Conservation (phyloP, 2,329 filamentous ascomycete species). For the Huntiella savannae region DNA sequence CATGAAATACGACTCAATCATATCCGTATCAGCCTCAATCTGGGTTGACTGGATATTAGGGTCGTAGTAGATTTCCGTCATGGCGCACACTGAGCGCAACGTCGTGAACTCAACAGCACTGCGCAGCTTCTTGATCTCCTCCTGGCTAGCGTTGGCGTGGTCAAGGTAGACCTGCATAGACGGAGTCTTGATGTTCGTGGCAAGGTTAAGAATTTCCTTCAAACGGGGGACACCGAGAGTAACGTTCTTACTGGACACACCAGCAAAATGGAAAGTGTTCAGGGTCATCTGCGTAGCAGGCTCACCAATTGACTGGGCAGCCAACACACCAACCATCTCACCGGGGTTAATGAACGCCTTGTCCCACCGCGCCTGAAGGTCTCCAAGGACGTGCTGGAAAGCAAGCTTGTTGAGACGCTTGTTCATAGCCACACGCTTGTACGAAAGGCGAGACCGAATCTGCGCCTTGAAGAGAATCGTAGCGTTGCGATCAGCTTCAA, state of each 20-base stretch:
- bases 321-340: constrained; percentile 96
- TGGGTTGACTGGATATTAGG: constrained; percentile 71
- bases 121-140: constrained; percentile 67
- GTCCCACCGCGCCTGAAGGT: constrained; percentile 75
- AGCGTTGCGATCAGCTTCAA: constrained; percentile 72
- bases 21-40: constrained; percentile 67
- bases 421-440: constrained; percentile 76
- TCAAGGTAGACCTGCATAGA: constrained; percentile 86
- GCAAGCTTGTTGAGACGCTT: constrained; percentile 78
- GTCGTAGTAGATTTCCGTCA: constrained; percentile 95
- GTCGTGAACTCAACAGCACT: constrained; percentile 89
- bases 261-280: constrained; percentile 99
- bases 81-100: constrained; percentile 72
- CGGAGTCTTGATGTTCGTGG: constrained; percentile 95
- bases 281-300: constrained; percentile 98
- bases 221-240: constrained; percentile 96
- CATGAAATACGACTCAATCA: constrained; percentile 28
- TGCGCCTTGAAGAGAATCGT: constrained; percentile 86
- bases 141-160: constrained; percentile 45
- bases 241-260: constrained; percentile 99
- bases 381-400: constrained; percentile 80
- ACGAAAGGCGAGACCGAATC: constrained; percentile 72
- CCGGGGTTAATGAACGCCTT: constrained; percentile 74
- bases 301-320: constrained; percentile 95
- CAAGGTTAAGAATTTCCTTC: constrained; percentile 97